These are phyloP conservation scores for Chalaropsis thielavioides DNA, from an alignment of 2,329 filamentous ascomycete species.

Conservation along the genomic window DNA sequence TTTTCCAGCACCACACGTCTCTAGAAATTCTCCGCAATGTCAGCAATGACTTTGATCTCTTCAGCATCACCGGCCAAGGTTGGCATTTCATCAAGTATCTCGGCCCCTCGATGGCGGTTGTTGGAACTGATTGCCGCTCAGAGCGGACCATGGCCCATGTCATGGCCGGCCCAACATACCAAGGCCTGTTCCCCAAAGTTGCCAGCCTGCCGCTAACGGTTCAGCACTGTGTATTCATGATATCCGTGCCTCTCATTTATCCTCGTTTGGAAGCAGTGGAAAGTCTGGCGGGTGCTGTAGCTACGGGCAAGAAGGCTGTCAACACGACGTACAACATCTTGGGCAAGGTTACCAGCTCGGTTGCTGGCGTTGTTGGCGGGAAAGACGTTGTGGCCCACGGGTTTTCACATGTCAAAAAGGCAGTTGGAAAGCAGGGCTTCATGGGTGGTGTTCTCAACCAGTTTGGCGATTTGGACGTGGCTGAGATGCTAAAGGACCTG, in stretches of 20 bases:
- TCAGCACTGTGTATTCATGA: conserved; percentile 93
- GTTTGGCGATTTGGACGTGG: conserved; percentile 88
- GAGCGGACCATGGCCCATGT: conserved; percentile 84
- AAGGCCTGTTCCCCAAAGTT: conserved; percentile 92
- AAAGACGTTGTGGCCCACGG: conserved; percentile 86
- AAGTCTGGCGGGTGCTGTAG: conserved; percentile 76
- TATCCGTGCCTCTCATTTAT: conserved; percentile 82
- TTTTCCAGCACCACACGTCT: conserved; percentile 97
- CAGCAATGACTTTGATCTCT: conserved; percentile 75
- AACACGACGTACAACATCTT: conserved; percentile 94
- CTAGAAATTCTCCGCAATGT: conserved; percentile 84
- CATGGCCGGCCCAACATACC: conserved; percentile 90
- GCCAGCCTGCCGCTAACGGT: conserved; percentile 80
- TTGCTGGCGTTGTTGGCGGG: conserved; percentile 87
- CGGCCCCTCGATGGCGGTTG: conserved; percentile 76
- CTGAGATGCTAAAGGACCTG: conserved; percentile 87
- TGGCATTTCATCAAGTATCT: conserved; percentile 99
- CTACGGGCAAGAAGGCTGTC: conserved; percentile 90
- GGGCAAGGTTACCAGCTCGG: conserved; percentile 86
- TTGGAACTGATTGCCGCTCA: conserved; percentile 82
- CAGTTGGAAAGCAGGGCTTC: conserved; percentile 83
- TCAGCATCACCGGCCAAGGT: conserved; percentile 90
- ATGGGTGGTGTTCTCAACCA: conserved; percentile 95
- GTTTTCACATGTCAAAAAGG: conserved; percentile 90
- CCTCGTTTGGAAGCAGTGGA: conserved; percentile 85